phyloP scores from a whole-genome alignment of 2,329 filamentous ascomycete genomes.

The Penicillium sp. region DNA sequence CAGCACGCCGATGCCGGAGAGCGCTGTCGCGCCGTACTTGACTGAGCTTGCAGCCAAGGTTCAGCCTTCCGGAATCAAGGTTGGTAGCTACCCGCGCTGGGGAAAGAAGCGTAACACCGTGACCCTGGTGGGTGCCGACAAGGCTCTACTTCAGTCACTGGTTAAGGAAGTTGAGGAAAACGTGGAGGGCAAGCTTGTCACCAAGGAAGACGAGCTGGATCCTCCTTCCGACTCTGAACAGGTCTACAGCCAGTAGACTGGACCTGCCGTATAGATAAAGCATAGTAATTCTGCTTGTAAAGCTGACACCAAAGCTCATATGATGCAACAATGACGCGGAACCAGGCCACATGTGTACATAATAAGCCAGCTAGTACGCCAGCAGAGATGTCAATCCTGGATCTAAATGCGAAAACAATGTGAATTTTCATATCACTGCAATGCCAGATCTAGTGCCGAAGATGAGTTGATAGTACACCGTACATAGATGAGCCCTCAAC shows the following conservation, averaged over 20 bases:
- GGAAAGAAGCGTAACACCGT: constrained; percentile 85
- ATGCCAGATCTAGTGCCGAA: not conserved
- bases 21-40: constrained; percentile 77
- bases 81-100: constrained; percentile 94
- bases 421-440: not conserved
- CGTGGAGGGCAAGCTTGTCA: constrained; percentile 71
- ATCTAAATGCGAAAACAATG: too few species aligned
- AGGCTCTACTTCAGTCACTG: constrained; percentile 74
- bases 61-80: constrained; percentile 77
- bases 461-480: not conserved
- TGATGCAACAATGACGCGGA: too few species aligned
- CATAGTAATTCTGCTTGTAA: not conserved
- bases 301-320: not conserved
- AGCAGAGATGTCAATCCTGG: too few species aligned
- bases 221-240: constrained; percentile 34
- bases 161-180: constrained; percentile 75
- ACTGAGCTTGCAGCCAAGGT: constrained; percentile 75
- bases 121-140: constrained; percentile 77
- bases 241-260: constrained; percentile 23
- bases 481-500: not conserved
- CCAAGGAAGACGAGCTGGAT: constrained; percentile 72
- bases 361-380: too few species aligned
- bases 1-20: constrained; percentile 85
- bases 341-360: too few species aligned
- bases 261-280: constrained; percentile 2